phyloP scores from a whole-genome alignment of 352 stramenopile genomes.

The Phytopythium boreale region DNA sequence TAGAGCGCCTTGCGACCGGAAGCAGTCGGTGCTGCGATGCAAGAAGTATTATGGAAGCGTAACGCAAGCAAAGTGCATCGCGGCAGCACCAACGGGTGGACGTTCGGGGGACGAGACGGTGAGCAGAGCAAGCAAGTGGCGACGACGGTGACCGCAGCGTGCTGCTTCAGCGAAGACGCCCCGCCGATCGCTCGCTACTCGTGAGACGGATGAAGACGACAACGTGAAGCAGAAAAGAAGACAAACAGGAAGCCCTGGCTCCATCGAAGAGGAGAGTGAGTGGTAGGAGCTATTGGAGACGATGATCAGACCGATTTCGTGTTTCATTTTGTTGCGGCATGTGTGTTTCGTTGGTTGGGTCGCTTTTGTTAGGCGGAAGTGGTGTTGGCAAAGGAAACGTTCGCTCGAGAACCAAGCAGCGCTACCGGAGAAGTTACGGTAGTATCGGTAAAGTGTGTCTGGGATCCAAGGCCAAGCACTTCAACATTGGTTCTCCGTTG shows the following conservation, averaged over 20 bases:
- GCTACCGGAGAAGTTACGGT: too few species aligned
- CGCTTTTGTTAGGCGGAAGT: background rate
- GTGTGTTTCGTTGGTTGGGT: background rate
- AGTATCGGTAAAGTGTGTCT: too few species aligned
- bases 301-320: conserved; percentile 4
- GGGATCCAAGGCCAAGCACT: too few species aligned
- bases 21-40: conserved; percentile 9
- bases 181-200: background rate
- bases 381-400: background rate
- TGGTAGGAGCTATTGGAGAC: background rate
- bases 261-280: background rate
- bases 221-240: background rate
- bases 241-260: background rate
- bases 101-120: background rate
- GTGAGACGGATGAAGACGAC: background rate
- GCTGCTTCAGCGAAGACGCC: background rate
- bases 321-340: background rate
- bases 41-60: conserved; percentile 28
- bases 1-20: conserved; percentile 16
- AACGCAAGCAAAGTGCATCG: conserved; percentile 3
- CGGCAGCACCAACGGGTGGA: background rate
- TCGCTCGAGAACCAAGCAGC: background rate
- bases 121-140: background rate
- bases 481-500: background rate
- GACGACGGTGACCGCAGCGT: background rate